Conservation (phyloP, 2,329 filamentous ascomycete genomes). For the Akanthomyces muscarius region DNA sequence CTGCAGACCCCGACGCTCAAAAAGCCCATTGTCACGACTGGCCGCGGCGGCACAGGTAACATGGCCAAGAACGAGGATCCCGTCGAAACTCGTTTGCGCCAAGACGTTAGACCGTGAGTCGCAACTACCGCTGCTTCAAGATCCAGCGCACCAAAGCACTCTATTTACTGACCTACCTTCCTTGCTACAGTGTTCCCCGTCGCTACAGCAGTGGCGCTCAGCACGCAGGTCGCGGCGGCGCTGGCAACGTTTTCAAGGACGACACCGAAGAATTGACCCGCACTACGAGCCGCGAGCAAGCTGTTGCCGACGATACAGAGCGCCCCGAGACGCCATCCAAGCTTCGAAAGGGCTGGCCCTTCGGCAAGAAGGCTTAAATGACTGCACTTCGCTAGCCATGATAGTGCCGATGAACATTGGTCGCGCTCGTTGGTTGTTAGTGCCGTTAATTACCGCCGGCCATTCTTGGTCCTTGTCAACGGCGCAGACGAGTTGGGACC, state of each 20-base stretch:
- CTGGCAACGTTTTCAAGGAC: conserved; percentile 63
- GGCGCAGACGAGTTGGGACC: not conserved
- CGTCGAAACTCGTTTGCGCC: conserved; percentile 68
- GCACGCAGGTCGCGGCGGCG: conserved; percentile 70
- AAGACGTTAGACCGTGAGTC: conserved; percentile 74
- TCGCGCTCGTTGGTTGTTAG: not conserved
- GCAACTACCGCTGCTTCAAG: conserved; percentile 22
- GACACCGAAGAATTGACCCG: conserved; percentile 29
- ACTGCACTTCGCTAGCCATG: not conserved
- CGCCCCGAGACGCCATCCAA: conserved; percentile 22
- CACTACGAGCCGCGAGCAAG: conserved; percentile 31
- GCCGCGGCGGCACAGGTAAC: conserved; percentile 83
- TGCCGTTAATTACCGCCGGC: not conserved
- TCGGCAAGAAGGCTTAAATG: conserved; percentile 42
- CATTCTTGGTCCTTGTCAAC: not conserved
- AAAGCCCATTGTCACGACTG: conserved; percentile 78
- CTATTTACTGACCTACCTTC: conserved; percentile 17
- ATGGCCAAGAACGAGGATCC: conserved; percentile 74
- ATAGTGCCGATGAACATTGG: no score
- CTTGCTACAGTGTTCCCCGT: conserved; percentile 43
- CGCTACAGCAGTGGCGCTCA: conserved; percentile 55
- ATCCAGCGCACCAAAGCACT: not conserved
- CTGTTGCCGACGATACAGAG: conserved; percentile 26
- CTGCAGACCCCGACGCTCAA: conserved; percentile 82
- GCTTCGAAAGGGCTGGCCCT: conserved; percentile 41